phyloP scores from a whole-genome alignment of 768 basidiomycete species.

The Mycena kentingensis region DNA sequence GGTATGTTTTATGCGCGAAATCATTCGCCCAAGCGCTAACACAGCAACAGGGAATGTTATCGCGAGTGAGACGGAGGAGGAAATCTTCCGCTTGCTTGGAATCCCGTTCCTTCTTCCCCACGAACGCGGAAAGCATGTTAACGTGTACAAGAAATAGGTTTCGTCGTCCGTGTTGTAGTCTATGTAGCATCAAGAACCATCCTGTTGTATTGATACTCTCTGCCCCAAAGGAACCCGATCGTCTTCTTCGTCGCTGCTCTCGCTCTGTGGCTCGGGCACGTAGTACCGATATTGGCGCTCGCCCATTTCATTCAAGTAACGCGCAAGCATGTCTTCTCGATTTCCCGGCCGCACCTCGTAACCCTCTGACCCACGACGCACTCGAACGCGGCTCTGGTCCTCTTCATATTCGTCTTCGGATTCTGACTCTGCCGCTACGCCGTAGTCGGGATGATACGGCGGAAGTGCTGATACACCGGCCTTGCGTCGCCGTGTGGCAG shows the following conservation, averaged over 20 bases:
- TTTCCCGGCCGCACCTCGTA: conserved; percentile 67
- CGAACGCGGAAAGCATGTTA: no score
- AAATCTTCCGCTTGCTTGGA: conserved; percentile 77
- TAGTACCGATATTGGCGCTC: conserved; percentile 69
- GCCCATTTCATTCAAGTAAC: conserved; percentile 56
- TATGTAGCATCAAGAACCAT: no score
- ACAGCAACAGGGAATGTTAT: conserved; percentile 56
- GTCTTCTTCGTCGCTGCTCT: conserved; percentile 46
- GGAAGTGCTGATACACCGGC: conserved; percentile 54
- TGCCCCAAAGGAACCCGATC: conserved; percentile 9
- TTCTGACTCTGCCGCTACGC: conserved; percentile 35
- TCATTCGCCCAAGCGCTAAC: background rate
- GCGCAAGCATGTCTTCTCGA: conserved; percentile 64
- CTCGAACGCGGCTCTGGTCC: conserved; percentile 26
- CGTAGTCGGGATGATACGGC: conserved; percentile 78
- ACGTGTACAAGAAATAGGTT: no score
- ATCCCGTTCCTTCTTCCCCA: conserved; percentile 86
- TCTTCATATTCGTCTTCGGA: conserved; percentile 33
- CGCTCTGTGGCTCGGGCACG: conserved; percentile 55
- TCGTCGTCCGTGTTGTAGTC: background rate
- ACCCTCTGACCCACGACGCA: conserved; percentile 80
- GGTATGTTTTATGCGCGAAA: conserved; percentile 43
- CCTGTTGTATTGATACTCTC: background rate
- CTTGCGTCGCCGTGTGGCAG: conserved; percentile 27
- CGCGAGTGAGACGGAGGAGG: conserved; percentile 82